Percentiles rank a stretch among this genome's conserved stretches.
Conservation (phyloP, 1,284 basidiomycete species). For the Naganishia sp. region DNA sequence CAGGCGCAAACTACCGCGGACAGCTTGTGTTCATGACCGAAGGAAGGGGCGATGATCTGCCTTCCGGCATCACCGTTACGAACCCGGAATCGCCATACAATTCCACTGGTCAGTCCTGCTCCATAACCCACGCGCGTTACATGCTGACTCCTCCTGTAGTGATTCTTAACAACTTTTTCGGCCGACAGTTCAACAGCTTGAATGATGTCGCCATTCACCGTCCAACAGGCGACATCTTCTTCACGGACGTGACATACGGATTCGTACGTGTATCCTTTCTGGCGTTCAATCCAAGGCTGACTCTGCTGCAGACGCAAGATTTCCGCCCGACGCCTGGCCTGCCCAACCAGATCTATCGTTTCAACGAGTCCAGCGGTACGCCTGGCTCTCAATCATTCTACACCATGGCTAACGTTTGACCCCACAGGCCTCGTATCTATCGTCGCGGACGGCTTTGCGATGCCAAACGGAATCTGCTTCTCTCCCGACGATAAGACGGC, state of each 20-base stretch:
- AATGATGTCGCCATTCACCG: slow-evolving; percentile 77
- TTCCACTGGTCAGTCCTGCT: slow-evolving; percentile 53
- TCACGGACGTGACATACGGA: slow-evolving; percentile 65
- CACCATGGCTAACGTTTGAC: no score
- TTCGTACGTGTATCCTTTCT: no score
- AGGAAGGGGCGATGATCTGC: slow-evolving; percentile 62
- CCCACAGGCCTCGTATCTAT: slow-evolving; percentile 61
- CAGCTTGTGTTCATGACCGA: slow-evolving; percentile 67
- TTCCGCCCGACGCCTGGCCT: slow-evolving; percentile 67
- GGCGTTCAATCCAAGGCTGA: no score
- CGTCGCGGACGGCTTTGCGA: slow-evolving; percentile 66
- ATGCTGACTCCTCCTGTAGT: slow-evolving; percentile 43
- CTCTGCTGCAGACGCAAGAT: slow-evolving; percentile 56
- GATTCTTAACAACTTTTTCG: slow-evolving; percentile 69
- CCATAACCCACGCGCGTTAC: not conserved
- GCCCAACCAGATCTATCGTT: slow-evolving; percentile 71
- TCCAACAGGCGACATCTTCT: slow-evolving; percentile 64
- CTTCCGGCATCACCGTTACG: slow-evolving; percentile 66
- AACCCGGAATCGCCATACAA: slow-evolving; percentile 67
- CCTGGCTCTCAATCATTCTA: not conserved
- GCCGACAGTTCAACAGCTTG: slow-evolving; percentile 76
- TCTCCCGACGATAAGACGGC: slow-evolving; percentile 65
- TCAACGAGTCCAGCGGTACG: slow-evolving; percentile 58
- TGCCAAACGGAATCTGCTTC: slow-evolving; percentile 64
- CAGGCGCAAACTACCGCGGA: slow-evolving; percentile 59